Evolutionary conservation across 352 stramenopile species (phyloP).

Genomic region (Globisporangium splendens): DNA sequence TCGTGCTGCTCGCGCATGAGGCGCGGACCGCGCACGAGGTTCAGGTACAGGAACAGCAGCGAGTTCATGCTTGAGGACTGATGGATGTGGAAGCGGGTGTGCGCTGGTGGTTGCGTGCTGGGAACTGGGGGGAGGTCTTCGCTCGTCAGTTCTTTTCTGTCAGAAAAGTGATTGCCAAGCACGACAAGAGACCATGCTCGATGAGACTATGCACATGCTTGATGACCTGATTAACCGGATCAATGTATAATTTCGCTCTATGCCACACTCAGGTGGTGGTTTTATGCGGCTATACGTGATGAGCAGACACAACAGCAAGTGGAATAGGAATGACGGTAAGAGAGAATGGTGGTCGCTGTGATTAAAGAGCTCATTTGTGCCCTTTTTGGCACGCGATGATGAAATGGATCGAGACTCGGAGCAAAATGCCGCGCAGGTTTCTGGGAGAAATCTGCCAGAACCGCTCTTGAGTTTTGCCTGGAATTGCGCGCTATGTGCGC

Average conservation of each 20-base stretch:
- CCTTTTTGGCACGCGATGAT: too few relatives aligned
- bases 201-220: background rate
- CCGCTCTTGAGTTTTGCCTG: too few relatives aligned
- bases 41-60: conserved; percentile 75
- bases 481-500: too few relatives aligned
- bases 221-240: background rate
- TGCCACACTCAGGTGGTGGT: background rate
- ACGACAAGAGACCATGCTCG: background rate
- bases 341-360: background rate
- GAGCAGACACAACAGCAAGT: conserved; percentile 9
- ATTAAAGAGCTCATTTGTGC: background rate
- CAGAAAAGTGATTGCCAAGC: background rate
- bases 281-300: background rate
- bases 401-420: too few relatives aligned
- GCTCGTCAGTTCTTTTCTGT: conserved; percentile 4
- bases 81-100: background rate
- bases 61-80: conserved; percentile 70
- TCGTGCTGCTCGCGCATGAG: conserved; percentile 39
- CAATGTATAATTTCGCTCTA: background rate
- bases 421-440: too few relatives aligned
- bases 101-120: conserved; percentile 4
- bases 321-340: conserved; percentile 7
- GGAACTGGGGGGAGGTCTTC: conserved; percentile 4
- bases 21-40: conserved; percentile 61
- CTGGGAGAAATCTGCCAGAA: too few relatives aligned